Percentiles rank a stretch among this genome's conserved stretches.
Conservation (phyloP, 2,329 filamentous ascomycete species). For the Ceratocystis lukuohia region DNA sequence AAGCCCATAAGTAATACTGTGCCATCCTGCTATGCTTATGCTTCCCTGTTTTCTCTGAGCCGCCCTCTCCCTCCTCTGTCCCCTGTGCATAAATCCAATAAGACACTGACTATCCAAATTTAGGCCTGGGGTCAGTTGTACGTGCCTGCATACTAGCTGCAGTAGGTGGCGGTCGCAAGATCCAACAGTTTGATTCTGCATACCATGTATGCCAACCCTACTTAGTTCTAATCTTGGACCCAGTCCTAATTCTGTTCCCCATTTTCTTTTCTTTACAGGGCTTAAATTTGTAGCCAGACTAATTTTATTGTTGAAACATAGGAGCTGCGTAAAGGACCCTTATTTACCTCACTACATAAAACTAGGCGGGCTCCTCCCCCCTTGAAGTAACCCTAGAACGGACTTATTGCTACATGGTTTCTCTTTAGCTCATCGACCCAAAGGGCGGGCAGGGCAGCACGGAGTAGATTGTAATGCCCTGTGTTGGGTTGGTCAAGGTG, state of each 20-base stretch:
- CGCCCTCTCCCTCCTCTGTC: neutral
- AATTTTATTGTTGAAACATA: conserved; percentile 6
- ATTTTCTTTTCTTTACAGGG: neutral
- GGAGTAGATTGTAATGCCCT: neutral
- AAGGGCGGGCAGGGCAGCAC: neutral
- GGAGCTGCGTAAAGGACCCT: neutral
- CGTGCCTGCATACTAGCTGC: neutral
- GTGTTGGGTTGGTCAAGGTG: neutral
- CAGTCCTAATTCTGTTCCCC: too few species aligned
- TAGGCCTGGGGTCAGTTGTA: neutral
- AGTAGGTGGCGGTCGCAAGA: neutral
- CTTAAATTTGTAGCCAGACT: conserved; percentile 3
- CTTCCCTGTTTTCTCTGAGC: neutral
- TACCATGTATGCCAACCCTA: too few species aligned
- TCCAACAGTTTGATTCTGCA: neutral
- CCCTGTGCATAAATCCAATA: neutral
- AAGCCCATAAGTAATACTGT: too few species aligned
- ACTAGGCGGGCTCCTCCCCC: neutral
- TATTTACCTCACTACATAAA: neutral
- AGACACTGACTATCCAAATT: conserved; percentile 2
- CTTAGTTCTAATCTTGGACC: too few species aligned
- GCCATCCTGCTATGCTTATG: too few species aligned
- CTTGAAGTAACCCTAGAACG: neutral
- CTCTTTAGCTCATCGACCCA: too few species aligned
- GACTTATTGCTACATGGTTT: neutral